A percentile compares a stretch with the other conserved stretches of the same genome.
phyloP scores from a whole-genome alignment of 345 rosid species.

The Linum lewisii region DNA sequence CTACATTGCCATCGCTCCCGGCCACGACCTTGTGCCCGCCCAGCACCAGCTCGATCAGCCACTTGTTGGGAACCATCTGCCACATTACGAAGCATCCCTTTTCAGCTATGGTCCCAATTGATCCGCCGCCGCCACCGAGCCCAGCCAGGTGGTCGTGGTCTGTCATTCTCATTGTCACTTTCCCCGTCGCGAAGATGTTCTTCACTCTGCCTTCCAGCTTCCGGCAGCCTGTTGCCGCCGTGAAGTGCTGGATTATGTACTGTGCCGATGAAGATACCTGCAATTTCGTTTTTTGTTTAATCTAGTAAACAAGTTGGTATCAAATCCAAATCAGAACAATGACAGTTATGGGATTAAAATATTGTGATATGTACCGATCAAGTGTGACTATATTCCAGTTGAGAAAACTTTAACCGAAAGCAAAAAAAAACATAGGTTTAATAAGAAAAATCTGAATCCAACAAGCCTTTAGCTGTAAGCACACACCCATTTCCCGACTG shows the following conservation, averaged over 20 bases:
- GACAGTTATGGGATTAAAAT: not conserved
- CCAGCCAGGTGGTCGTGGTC: conserved; percentile 38
- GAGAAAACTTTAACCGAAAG: not conserved
- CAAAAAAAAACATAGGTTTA: not conserved
- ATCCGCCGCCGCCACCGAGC: conserved; percentile 17
- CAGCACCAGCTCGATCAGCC: conserved; percentile 80
- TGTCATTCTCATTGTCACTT: conserved; percentile 68
- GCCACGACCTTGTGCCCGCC: conserved; percentile 75
- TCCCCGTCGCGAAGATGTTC: conserved; percentile 73
- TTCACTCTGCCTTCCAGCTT: conserved; percentile 58
- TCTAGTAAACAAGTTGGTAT: not conserved
- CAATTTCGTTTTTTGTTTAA: too few relatives aligned
- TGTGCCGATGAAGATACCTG: conserved; percentile 96
- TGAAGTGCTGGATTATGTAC: conserved; percentile 83
- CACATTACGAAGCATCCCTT: conserved; percentile 97
- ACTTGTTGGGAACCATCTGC: conserved; percentile 91
- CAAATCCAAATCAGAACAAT: not conserved
- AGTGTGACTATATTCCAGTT: too few relatives aligned
- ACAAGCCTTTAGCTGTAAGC: not conserved
- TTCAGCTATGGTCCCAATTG: conserved; percentile 25
- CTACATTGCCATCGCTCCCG: conserved; percentile 72
- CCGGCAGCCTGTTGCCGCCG: conserved; percentile 93
- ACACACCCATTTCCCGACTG: not conserved
- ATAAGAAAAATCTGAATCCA: not conserved
- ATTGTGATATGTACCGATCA: too few relatives aligned